A percentile compares a stretch with the other conserved stretches of the same genome.
phyloP scores from a whole-genome alignment of 208 protist genomes.

The Porcisia hertigi region DNA sequence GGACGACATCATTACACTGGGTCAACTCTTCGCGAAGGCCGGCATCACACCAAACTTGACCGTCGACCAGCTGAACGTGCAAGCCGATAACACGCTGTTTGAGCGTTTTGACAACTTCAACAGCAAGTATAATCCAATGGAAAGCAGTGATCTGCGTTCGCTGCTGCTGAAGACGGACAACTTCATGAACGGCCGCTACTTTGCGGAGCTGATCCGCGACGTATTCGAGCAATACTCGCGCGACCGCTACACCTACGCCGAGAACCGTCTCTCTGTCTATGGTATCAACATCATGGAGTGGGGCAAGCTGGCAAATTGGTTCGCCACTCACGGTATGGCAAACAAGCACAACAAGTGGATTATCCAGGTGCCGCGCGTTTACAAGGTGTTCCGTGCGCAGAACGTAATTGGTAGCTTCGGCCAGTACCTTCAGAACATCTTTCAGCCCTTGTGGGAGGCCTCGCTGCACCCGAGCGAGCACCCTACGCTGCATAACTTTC shows the following conservation, averaged over 20 bases:
- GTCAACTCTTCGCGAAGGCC: slow-evolving; percentile 81
- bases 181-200: slow-evolving; percentile 97
- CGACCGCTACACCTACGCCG: slow-evolving; percentile 95
- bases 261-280: slow-evolving; percentile 93
- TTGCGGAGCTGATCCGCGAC: slow-evolving; percentile 96
- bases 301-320: slow-evolving; percentile 96
- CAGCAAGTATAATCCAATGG: slow-evolving; percentile 98
- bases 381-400: slow-evolving; percentile 91
- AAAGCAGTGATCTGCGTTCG: slow-evolving; percentile 92
- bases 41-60: slow-evolving; percentile 92
- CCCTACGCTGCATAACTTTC: slow-evolving; percentile 96
- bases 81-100: slow-evolving; percentile 96
- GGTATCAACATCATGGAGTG: slow-evolving; percentile 95
- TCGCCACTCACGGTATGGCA: slow-evolving; percentile 94
- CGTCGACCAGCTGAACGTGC: slow-evolving; percentile 96
- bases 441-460: slow-evolving; percentile 98
- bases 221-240: slow-evolving; percentile 95
- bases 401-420: slow-evolving; percentile 94
- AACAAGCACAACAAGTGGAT: slow-evolving; percentile 98
- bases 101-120: slow-evolving; percentile 99
- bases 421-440: slow-evolving; percentile 98
- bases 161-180: slow-evolving; percentile 99
- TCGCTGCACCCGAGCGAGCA: slow-evolving; percentile 95
- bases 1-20: slow-evolving; percentile 86
- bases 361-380: slow-evolving; percentile 97